Conservation (phyloP, 345 rosid species). For the Jatropha curcas region DNA sequence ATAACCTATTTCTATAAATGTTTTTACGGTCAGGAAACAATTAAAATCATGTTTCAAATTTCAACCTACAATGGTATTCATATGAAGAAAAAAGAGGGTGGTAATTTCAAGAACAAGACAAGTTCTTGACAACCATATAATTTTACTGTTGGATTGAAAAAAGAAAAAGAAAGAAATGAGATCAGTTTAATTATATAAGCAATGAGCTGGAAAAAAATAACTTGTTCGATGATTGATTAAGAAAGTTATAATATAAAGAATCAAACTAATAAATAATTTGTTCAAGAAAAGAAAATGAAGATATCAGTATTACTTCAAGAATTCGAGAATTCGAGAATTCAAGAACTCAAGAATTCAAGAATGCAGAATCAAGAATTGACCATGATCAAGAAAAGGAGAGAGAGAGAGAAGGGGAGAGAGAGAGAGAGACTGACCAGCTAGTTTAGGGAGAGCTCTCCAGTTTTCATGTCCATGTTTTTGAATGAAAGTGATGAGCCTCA, state of each 20-base stretch:
- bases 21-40: background rate
- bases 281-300: background rate
- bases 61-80: background rate
- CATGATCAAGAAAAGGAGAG: background rate
- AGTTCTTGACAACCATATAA: background rate
- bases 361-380: background rate
- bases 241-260: no score
- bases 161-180: background rate
- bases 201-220: no score
- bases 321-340: no score
- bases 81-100: background rate
- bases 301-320: no score
- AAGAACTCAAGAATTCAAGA: background rate
- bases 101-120: background rate
- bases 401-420: background rate
- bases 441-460: conserved; percentile 93
- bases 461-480: conserved; percentile 84
- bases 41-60: background rate
- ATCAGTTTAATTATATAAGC: no score
- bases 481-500: conserved; percentile 72
- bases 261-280: background rate
- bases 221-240: no score
- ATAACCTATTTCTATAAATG: no score
- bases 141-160: conserved; percentile 5
- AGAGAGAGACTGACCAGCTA: conserved; percentile 55